These are phyloP conservation scores for Fusarium illudens DNA, from an alignment of 2,329 filamentous ascomycete species.

Conservation along the genomic window DNA sequence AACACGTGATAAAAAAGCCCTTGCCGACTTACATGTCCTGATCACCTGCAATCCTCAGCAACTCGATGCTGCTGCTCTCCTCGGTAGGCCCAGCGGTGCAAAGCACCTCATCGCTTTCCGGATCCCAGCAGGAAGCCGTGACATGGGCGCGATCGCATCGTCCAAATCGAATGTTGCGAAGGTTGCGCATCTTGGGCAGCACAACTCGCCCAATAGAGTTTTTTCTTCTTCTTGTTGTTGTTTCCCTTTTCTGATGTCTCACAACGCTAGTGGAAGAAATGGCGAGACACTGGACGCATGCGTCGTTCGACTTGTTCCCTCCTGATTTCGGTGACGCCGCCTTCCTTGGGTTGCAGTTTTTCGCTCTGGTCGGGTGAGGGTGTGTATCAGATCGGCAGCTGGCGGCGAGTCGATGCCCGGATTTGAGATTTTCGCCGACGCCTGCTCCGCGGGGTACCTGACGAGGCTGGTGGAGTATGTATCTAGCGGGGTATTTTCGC, in stretches of 20 bases:
- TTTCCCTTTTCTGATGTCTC: constrained; percentile 1
- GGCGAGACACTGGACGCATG: constrained; percentile 35
- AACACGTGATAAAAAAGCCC: not conserved
- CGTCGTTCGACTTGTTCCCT: constrained; percentile 37
- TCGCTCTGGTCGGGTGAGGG: constrained; percentile 20
- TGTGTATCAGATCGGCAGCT: constrained; percentile 39
- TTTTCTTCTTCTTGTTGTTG: not conserved
- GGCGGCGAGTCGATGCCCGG: constrained; percentile 37
- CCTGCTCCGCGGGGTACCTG: not conserved
- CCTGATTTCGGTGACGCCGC: constrained; percentile 36
- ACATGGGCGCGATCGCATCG: constrained; percentile 70
- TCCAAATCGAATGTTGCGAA: constrained; percentile 78
- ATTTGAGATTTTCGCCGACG: constrained; percentile 39
- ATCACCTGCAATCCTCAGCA: constrained; percentile 64
- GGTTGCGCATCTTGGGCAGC: constrained; percentile 76
- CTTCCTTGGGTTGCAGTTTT: constrained; percentile 20
- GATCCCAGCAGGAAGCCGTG: constrained; percentile 87
- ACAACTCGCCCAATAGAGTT: not conserved
- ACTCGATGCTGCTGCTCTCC: constrained; percentile 75
- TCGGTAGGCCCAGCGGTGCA: constrained; percentile 84
- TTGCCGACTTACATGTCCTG: constrained; percentile 52
- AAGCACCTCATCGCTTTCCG: constrained; percentile 77
- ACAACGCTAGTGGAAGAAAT: constrained; percentile 10
- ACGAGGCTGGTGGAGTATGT: not conserved
- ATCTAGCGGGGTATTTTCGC: not conserved